These are phyloP conservation scores for Zychaea mexicana DNA, from an alignment of 371 early-diverging fungal species.

Conservation along the genomic window DNA sequence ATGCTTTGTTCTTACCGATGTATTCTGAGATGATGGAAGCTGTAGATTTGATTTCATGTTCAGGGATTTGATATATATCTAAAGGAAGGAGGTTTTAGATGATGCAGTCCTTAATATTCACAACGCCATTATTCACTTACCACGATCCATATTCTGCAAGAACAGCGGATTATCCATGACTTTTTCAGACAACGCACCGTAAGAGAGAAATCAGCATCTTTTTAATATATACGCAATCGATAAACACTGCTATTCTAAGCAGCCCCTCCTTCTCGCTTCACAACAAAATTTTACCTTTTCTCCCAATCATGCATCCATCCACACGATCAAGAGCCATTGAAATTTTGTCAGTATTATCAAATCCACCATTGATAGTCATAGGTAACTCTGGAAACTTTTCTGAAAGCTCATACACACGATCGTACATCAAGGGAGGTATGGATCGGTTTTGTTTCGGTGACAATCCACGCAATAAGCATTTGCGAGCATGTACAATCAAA, in stretches of 20 bases:
- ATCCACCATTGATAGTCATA: conserved; percentile 85
- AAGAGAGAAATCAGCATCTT: too few species aligned
- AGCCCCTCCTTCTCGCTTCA: too few species aligned
- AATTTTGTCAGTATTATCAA: conserved; percentile 51
- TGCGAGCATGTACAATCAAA: conserved; percentile 87
- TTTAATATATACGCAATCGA: too few species aligned
- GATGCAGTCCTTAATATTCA: background rate
- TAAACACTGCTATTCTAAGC: too few species aligned
- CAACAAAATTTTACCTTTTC: conserved; percentile 67
- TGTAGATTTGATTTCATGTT: conserved; percentile 28
- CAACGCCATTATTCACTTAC: background rate
- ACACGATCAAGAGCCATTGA: conserved; percentile 43
- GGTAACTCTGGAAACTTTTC: conserved; percentile 64
- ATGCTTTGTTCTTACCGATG: too few species aligned
- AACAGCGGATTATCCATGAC: conserved; percentile 4
- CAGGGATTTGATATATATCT: conserved; percentile 35
- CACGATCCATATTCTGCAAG: conserved; percentile 35
- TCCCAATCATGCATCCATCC: conserved; percentile 81
- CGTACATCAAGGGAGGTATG: conserved; percentile 80
- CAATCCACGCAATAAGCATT: conserved; percentile 82
- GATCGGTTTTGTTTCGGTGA: conserved; percentile 86
- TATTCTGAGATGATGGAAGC: conserved; percentile 43
- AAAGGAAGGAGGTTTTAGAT: background rate
- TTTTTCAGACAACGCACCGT: background rate
- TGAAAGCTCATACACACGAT: conserved; percentile 70